phyloP scores from a whole-genome alignment of 495 filamentous ascomycete species.

The Podospora tetraspora region DNA sequence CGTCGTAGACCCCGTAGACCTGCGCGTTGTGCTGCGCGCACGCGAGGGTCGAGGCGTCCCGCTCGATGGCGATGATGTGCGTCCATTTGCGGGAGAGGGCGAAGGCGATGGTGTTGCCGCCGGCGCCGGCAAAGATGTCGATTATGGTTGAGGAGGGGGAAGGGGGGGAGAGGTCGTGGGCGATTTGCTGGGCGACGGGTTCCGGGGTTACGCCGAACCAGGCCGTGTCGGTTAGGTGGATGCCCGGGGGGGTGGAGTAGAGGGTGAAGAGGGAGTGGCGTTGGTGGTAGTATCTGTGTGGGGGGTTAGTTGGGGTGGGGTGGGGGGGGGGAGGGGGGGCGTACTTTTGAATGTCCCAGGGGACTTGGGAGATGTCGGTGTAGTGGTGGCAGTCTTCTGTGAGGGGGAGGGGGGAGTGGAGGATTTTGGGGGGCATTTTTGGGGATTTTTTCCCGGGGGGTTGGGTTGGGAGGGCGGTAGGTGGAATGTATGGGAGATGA shows the following conservation, averaged over 20 bases:
- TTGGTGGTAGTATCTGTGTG: conserved; percentile 76
- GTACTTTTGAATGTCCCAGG: conserved; percentile 74
- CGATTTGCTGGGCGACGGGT: conserved; percentile 75
- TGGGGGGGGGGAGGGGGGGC: not conserved
- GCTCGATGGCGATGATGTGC: conserved; percentile 82
- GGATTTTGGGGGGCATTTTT: conserved; percentile 15
- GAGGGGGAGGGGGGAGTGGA: conserved; percentile 35
- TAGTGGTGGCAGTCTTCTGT: conserved; percentile 62
- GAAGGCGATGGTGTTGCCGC: conserved; percentile 93
- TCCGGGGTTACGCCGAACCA: conserved; percentile 98
- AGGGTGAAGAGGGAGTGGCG: conserved; percentile 74
- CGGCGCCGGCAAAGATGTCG: conserved; percentile 86
- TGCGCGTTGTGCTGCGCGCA: conserved; percentile 92
- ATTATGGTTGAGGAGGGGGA: conserved; percentile 53
- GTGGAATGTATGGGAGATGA: not conserved
- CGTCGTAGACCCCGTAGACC: conserved; percentile 71
- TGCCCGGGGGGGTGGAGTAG: conserved; percentile 55
- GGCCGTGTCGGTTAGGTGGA: conserved; percentile 84
- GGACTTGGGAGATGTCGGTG: conserved; percentile 53
- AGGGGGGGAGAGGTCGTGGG: conserved; percentile 57
- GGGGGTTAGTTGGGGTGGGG: not conserved
- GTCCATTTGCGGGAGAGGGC: conserved; percentile 71
- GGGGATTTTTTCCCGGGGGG: not conserved
- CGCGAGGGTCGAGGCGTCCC: conserved; percentile 63
- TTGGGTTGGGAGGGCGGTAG: not conserved